Percentiles rank a stretch among this genome's conserved stretches.
phyloP scores from a whole-genome alignment of 2,329 filamentous ascomycete genomes.

The Didymosphaeria variabile region DNA sequence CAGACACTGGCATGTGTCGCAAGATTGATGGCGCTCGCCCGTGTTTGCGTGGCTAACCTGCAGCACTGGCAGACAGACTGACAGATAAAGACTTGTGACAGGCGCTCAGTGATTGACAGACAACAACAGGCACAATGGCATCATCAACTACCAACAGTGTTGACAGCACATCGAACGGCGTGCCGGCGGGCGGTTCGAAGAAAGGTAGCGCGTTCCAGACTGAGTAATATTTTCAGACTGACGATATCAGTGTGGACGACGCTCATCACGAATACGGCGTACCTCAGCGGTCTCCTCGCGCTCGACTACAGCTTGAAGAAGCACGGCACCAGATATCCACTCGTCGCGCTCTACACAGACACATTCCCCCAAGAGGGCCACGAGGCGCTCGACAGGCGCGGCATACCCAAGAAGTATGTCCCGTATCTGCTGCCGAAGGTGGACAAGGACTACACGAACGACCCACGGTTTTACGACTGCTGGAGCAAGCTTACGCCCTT shows the following conservation, averaged over 20 bases:
- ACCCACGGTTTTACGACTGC: conserved; percentile 87
- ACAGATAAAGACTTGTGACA: neutral
- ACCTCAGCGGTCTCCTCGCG: conserved; percentile 83
- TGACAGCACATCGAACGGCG: conserved; percentile 27
- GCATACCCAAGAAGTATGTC: conserved; percentile 75
- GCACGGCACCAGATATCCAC: conserved; percentile 73
- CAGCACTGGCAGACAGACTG: conserved; percentile 4
- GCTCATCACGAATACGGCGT: conserved; percentile 83
- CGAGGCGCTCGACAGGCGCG: conserved; percentile 72
- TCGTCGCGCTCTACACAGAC: conserved; percentile 85
- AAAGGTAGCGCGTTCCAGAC: conserved; percentile 41
- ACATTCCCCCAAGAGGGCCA: conserved; percentile 74
- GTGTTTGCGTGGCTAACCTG: conserved; percentile 4
- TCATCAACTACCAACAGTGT: conserved; percentile 28
- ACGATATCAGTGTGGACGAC: conserved; percentile 78
- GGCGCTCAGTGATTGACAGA: neutral
- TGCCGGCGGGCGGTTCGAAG: conserved; percentile 45
- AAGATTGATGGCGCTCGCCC: neutral
- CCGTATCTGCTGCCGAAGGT: conserved; percentile 75
- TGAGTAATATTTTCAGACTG: conserved; percentile 9
- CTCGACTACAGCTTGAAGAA: conserved; percentile 79
- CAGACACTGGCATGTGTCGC: neutral
- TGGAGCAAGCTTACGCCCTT: conserved; percentile 89
- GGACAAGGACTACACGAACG: conserved; percentile 74
- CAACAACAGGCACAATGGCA: neutral